phyloP scores from a whole-genome alignment of 2,329 filamentous ascomycete species.

The Elsinoe fawcettii region DNA sequence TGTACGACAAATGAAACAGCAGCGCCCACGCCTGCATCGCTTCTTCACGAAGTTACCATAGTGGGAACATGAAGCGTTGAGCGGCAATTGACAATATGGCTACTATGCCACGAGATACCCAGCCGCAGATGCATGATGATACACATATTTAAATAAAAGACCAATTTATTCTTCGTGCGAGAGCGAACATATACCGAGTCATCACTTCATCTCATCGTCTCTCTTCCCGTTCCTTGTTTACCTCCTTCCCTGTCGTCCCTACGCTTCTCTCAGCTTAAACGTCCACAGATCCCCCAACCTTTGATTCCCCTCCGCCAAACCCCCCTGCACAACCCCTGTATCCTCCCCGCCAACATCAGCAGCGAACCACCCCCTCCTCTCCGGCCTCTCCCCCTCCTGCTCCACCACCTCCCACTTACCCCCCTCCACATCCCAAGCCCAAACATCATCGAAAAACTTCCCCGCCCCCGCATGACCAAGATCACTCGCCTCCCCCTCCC shows the following conservation, averaged over 20 bases:
- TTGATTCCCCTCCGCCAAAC: slow-evolving; percentile 46
- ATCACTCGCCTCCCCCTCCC: slow-evolving; percentile 46
- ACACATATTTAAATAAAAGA: neutral
- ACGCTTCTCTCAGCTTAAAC: slow-evolving; percentile 26
- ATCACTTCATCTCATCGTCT: neutral
- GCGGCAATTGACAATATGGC: slow-evolving; percentile 1
- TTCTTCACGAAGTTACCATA: neutral
- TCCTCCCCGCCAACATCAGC: slow-evolving; percentile 34
- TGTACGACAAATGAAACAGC: neutral
- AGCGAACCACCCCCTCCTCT: slow-evolving; percentile 47
- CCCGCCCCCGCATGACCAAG: slow-evolving; percentile 49
- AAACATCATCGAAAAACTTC: slow-evolving; percentile 48
- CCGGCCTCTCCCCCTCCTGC: slow-evolving; percentile 27
- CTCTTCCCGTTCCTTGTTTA: neutral
- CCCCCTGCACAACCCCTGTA: slow-evolving; percentile 42
- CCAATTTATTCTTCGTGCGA: neutral
- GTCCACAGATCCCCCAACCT: slow-evolving; percentile 45
- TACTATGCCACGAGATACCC: neutral
- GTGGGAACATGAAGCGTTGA: neutral
- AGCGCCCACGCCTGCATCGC: slow-evolving; percentile 5
- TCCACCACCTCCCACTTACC: slow-evolving; percentile 31
- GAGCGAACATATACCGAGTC: neutral
- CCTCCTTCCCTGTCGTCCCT: neutral
- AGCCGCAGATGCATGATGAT: slow-evolving; percentile 6
- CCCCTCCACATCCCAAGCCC: slow-evolving; percentile 38